phyloP scores from a whole-genome alignment of 1,284 basidiomycete species.

The Meripilus lineatus region DNA sequence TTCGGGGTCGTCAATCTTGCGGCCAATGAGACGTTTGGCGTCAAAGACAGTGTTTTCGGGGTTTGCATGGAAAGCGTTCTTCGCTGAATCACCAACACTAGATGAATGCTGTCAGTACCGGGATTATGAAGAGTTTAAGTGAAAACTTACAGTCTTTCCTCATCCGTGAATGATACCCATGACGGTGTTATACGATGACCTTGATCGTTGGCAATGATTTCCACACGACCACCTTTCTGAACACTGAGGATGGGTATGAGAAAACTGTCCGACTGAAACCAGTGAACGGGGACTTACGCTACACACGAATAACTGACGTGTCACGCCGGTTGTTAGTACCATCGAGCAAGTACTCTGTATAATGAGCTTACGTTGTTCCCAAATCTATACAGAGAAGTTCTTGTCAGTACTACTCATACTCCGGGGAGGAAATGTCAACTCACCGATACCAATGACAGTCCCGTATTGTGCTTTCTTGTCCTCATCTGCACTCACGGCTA shows the following conservation, averaged over 20 bases:
- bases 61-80: slow-evolving; percentile 80
- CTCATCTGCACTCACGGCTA: slow-evolving; percentile 48
- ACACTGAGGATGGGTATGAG: slow-evolving; percentile 52
- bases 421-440: slow-evolving; percentile 25
- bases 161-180: slow-evolving; percentile 88
- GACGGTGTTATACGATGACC: slow-evolving; percentile 97
- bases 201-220: slow-evolving; percentile 97
- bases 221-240: slow-evolving; percentile 87
- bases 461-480: slow-evolving; percentile 70
- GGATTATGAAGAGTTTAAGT: not conserved
- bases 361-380: slow-evolving; percentile 64
- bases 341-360: too few species aligned
- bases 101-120: slow-evolving; percentile 1
- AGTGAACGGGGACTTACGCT: slow-evolving; percentile 39
- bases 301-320: slow-evolving; percentile 68
- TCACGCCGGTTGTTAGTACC: slow-evolving; percentile 15
- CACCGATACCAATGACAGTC: slow-evolving; percentile 93
- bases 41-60: slow-evolving; percentile 96
- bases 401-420: slow-evolving; percentile 14
- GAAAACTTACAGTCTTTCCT: slow-evolving; percentile 77
- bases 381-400: slow-evolving; percentile 47
- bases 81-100: slow-evolving; percentile 75
- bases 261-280: slow-evolving; percentile 2
- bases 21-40: slow-evolving; percentile 95
- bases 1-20: slow-evolving; percentile 77